A percentile compares a stretch with the other conserved stretches of the same genome.
These are phyloP conservation scores for Brassica carinata DNA, from an alignment of 345 rosid species.

Conservation along the genomic window DNA sequence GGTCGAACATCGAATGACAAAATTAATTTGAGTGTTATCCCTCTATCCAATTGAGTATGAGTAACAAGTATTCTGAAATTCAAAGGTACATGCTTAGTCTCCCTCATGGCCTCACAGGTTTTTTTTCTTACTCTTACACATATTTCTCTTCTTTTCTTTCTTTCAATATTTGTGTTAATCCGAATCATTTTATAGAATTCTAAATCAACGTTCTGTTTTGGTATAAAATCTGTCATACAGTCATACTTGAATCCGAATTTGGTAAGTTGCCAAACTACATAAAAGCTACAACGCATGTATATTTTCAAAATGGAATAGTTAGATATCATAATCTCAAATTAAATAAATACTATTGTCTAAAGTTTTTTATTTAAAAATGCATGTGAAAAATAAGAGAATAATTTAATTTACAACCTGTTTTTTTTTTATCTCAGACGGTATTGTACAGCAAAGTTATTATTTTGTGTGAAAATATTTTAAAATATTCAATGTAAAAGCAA, in stretches of 20 bases:
- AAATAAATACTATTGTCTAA: background rate
- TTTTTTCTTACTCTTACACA: background rate
- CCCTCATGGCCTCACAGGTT: no score
- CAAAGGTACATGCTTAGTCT: background rate
- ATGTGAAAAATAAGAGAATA: no score
- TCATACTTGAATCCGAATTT: background rate
- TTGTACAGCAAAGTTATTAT: no score
- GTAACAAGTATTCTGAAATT: no score
- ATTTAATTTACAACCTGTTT: no score
- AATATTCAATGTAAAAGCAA: background rate
- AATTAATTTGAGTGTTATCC: no score
- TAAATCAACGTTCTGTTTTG: background rate
- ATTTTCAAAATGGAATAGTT: background rate
- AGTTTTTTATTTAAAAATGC: no score
- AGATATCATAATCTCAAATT: slow-evolving; percentile 3
- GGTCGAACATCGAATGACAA: background rate
- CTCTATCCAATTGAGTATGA: no score
- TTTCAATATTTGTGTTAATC: background rate
- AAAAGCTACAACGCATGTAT: background rate
- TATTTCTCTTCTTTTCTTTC: no score
- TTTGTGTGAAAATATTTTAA: no score
- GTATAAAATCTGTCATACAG: background rate
- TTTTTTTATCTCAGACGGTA: no score
- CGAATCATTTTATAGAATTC: background rate
- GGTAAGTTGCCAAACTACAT: slow-evolving; percentile 22